Conservation (phyloP, 495 filamentous ascomycete species). For the Mytilinidion resinicola region DNA sequence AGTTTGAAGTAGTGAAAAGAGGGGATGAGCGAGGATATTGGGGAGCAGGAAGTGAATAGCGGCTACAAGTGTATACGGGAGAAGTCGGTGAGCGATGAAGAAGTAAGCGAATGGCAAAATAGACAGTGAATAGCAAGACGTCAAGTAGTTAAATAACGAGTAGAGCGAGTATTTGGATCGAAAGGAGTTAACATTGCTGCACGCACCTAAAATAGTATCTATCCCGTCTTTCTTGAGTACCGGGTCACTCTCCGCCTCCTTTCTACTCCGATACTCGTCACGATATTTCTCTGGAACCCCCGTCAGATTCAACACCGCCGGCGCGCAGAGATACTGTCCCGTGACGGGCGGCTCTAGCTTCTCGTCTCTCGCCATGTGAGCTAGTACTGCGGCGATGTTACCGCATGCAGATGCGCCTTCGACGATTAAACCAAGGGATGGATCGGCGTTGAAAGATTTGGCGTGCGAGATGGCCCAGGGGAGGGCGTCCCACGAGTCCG, state of each 20-base stretch:
- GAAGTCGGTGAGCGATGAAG: too few species aligned
- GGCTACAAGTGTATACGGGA: too few species aligned
- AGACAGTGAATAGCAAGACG: background rate
- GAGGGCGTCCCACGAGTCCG: constrained; percentile 27
- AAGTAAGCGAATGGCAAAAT: too few species aligned
- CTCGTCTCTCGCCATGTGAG: constrained; percentile 18
- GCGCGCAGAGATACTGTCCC: constrained; percentile 24
- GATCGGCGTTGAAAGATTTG: constrained; percentile 9
- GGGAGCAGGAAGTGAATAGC: too few species aligned
- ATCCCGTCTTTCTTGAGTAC: constrained; percentile 9
- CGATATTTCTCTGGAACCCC: constrained; percentile 6
- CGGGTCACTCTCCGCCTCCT: background rate
- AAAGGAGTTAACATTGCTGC: too few species aligned
- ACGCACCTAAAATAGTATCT: too few species aligned
- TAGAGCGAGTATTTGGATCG: too few species aligned
- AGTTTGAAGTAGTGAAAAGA: too few species aligned
- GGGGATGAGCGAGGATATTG: too few species aligned
- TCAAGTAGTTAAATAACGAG: too few species aligned
- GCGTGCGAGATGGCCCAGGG: constrained; percentile 13
- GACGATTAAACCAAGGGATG: constrained; percentile 21
- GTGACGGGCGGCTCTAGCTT: constrained; percentile 20
- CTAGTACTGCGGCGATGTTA: constrained; percentile 23
- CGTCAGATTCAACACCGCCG: constrained; percentile 12
- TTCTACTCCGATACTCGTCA: constrained; percentile 11
- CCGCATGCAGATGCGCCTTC: constrained; percentile 26